Base-by-base conservation (phyloP, 1,139 yeast species). In the Kurtzmaniella quercitrusa region DNA sequence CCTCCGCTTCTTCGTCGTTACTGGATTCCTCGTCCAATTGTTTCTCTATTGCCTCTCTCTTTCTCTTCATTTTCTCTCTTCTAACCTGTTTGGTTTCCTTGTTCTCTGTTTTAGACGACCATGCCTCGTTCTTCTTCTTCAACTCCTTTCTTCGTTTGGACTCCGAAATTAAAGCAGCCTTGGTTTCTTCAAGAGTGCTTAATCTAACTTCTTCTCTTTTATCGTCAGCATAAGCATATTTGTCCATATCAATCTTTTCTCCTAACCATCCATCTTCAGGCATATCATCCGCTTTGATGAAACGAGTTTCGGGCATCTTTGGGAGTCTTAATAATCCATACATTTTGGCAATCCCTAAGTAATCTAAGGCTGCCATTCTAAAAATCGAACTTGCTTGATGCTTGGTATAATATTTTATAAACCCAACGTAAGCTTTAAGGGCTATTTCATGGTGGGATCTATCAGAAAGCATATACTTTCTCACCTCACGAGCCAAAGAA, bases 371-470 rank as follows among this genome's bases (percentile, higher is more conserved):
- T 39, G 79, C 77, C 17, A 87, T 56, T 49, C 98, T 73, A 67
- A 94, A 94, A 33, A 94, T 93, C 0, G 97, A 90, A 10, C 85
- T 73, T 0, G 97, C 96, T n/a, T 87, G 66, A 63, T 94, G 98
- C 58, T 89, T 90, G 12, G 93, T 79, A 59, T 93, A 94, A 57
- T 87, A 87, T 46, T 86, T 74, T 3, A 88, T 75, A 58, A 84
- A 93, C 1, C 94, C 91, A 37, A 94, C 95, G 58, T 84, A 93
- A 3, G 96, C 75, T 50, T 79, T 75, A 1, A 93, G 70, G 0
- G 91, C 94, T 31, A 78, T 71, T 54, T 93, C 98, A 61, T 89
- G 94, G 42, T 88, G 73, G 0, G 82, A 81, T 45, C 97, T 66
- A 59, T 91, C 97, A 23, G 70, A 72, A 25, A 86, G 64, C 46